These are phyloP conservation scores for Kentomonas sorsogonicus DNA, from an alignment of 208 protist species.

Conservation along the genomic window DNA sequence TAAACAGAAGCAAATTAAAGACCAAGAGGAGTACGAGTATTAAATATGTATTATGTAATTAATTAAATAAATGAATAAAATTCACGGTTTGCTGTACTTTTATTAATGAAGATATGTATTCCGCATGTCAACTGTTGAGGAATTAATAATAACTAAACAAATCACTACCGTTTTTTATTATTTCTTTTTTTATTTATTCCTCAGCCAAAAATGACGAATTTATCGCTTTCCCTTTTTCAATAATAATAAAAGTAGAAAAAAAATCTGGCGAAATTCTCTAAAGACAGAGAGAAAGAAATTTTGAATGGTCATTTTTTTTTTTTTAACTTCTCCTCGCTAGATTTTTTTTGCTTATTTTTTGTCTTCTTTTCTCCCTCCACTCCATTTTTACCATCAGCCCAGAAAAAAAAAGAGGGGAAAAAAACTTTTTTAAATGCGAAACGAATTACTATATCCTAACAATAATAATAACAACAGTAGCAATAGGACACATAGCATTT, in stretches of 20 bases:
- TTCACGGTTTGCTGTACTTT: no score
- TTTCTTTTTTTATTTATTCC: slow-evolving; percentile 6
- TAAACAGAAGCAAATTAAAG: no score
- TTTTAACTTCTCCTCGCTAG: slow-evolving; percentile 3
- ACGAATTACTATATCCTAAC: not conserved
- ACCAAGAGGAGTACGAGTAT: no score
- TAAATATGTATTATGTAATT: not conserved
- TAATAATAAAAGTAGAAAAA: no score
- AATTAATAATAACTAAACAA: slow-evolving; percentile 7
- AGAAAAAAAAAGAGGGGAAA: slow-evolving; percentile 9
- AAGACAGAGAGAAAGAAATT: not conserved
- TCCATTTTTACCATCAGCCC: slow-evolving; percentile 8
- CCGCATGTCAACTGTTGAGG: no score
- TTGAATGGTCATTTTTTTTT: slow-evolving; percentile 6
- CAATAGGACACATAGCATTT: no score
- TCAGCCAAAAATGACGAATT: no score
- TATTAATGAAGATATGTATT: no score
- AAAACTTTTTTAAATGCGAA: not conserved
- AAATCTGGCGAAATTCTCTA: not conserved
- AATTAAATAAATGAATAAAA: not conserved
- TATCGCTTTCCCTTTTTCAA: not conserved
- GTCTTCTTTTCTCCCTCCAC: slow-evolving; percentile 11
- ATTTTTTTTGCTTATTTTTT: slow-evolving; percentile 16
- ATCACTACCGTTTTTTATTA: not conserved
- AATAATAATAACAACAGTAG: no score